phyloP scores from a whole-genome alignment of 345 rosid species.

The Dipteronia dyeriana region DNA sequence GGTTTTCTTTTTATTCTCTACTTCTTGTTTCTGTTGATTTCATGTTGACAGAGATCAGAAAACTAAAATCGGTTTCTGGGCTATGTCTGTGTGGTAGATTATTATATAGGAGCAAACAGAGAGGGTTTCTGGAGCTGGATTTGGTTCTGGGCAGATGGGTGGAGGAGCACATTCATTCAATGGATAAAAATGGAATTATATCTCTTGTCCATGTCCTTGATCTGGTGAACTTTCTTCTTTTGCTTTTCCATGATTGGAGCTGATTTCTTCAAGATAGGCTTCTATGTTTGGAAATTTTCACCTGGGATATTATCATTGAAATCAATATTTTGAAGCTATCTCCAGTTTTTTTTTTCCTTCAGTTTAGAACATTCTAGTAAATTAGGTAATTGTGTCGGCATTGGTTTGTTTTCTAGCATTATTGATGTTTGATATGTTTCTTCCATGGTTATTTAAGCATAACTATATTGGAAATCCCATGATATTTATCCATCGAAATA shows the following conservation, averaged over 20 bases:
- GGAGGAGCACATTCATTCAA: constrained; percentile 63
- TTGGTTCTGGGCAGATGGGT: constrained; percentile 94
- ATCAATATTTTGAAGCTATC: too few species aligned
- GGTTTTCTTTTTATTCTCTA: constrained; percentile 32
- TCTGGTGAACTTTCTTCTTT: constrained; percentile 48
- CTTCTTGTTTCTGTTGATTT: background rate
- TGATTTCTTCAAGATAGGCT: background rate
- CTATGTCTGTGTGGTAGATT: constrained; percentile 39
- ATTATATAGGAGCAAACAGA: constrained; percentile 90
- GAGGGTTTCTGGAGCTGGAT: constrained; percentile 94
- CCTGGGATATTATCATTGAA: background rate
- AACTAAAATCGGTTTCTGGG: background rate
- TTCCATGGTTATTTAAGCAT: background rate
- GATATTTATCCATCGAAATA: background rate
- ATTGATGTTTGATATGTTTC: background rate
- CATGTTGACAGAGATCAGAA: background rate
- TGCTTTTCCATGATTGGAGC: background rate
- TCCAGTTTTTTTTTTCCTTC: too few species aligned
- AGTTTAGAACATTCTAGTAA: background rate
- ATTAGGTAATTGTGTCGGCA: background rate
- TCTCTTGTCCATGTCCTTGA: constrained; percentile 81
- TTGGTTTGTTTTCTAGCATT: background rate
- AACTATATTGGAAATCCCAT: background rate
- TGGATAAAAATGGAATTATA: constrained; percentile 72
- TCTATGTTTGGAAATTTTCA: background rate